Evolutionary conservation across 2,329 filamentous ascomycete genomes (phyloP).

Genomic region (Leptodontidium sp.): DNA sequence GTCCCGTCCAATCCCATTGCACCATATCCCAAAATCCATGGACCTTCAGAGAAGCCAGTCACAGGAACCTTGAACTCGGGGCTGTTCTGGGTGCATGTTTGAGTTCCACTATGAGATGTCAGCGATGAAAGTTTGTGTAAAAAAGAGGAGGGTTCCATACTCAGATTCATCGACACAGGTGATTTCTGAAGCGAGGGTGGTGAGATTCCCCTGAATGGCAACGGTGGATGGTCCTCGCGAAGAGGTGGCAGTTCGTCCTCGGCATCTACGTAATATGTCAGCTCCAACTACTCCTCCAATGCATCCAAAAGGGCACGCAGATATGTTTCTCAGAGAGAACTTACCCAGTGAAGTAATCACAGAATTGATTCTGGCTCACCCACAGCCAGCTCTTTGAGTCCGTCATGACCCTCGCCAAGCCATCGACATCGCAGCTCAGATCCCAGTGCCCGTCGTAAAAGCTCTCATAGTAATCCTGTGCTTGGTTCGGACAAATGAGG

Average conservation of each 20-base stretch:
- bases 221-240: not conserved
- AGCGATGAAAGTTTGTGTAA: not conserved
- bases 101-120: not conserved
- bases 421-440: constrained; percentile 3
- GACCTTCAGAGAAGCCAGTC: constrained; percentile 4
- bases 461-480: not conserved
- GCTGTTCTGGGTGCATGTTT: constrained; percentile 1
- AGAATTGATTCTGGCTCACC: constrained; percentile 2
- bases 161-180: not conserved
- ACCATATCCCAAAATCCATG: constrained; percentile 11
- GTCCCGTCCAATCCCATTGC: constrained; percentile 12
- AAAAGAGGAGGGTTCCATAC: not conserved
- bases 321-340: not conserved
- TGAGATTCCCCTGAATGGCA: not conserved
- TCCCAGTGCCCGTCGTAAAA: not conserved
- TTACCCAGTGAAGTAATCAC: not conserved
- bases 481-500: not conserved
- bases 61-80: not conserved
- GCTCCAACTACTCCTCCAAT: not conserved
- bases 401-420: constrained; percentile 6
- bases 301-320: too few relatives aligned
- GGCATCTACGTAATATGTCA: not conserved
- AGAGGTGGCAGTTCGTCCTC: not conserved
- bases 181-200: not conserved
- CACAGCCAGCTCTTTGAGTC: not conserved